Base-by-base conservation (phyloP, 1,139 yeast genomes). In the Suhomyces maxii region DNA sequence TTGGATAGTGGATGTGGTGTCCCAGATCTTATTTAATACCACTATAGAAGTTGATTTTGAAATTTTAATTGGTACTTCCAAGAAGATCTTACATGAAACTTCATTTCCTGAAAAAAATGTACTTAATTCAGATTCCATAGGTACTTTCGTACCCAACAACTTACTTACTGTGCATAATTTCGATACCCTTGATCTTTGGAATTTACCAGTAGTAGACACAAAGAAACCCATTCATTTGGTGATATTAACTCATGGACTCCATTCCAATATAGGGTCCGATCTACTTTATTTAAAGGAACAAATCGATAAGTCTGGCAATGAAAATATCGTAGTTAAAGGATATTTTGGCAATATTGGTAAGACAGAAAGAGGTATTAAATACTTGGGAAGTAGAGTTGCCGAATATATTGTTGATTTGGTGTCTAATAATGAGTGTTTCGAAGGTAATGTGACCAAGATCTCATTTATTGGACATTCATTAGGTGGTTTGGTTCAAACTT, bases 391-490 rank as follows among this genome's bases (percentile, higher is more conserved):
- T 47, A 71, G 95, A 41, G 76, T 91, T 28, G 98, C 95, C 0
- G 90, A 88, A 54, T 86, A 79, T 61, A 72, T 93, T 36, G 74
- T 86, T 7, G 78, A 82, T 25, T 80, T 86, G 45, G 73, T 87
- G 1, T 63, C 66, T 5, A 67, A 68, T 35, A 73, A 77, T 39
- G 65, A 65, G 28, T 48, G 48, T 49, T 63, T 66, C 36, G 65
- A 63, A 39, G 54, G 52, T 6, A 68, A 71, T 39, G 79, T 86
- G 1, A 61, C 64, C 1, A 83, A 80, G 56, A 83, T 93, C 3
- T 90, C 98, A 1, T 91, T 93, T 57, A 74, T 95, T 33, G 96
- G 93, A 1, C 99, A 93, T 65, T 91, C 98, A 0, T 69, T 93
- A 31, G 99, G 99, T 31, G 99, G 99, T 0, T 71, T 89, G 38